Conservation (phyloP, 768 basidiomycete species). For the Coprinopsis cinerea region DNA sequence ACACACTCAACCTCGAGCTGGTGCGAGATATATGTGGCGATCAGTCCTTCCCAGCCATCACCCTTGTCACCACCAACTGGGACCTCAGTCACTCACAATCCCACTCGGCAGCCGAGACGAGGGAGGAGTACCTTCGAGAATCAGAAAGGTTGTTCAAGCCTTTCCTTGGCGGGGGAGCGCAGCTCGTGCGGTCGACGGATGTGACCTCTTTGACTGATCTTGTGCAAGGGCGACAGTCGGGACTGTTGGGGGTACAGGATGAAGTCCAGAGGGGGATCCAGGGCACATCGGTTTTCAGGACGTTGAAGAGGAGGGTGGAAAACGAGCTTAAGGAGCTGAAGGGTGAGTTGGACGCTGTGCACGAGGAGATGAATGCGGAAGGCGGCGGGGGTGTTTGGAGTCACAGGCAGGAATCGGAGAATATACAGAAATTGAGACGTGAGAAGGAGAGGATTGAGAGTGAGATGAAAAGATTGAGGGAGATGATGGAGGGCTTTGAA, state of each 20-base stretch:
- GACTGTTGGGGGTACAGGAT: background rate
- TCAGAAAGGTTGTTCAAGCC: background rate
- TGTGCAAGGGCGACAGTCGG: background rate
- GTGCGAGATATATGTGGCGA: background rate
- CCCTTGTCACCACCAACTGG: slow-evolving; percentile 1
- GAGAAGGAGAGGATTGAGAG: background rate
- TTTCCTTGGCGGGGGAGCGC: background rate
- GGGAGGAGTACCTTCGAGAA: background rate
- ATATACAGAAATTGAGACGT: background rate
- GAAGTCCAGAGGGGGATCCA: background rate
- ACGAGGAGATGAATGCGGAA: too few species aligned
- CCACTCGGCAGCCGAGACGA: background rate
- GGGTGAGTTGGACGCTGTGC: too few species aligned
- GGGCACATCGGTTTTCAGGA: too few species aligned
- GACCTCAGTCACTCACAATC: background rate
- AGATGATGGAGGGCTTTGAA: background rate
- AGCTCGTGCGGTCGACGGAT: background rate
- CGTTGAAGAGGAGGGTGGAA: too few species aligned
- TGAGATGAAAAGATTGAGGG: background rate
- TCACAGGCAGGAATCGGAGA: too few species aligned
- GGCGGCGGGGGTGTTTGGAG: too few species aligned
- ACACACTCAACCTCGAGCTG: background rate
- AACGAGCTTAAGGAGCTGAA: too few species aligned
- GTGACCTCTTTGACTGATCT: background rate
- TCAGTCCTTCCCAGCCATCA: background rate